Evolutionary conservation across 495 filamentous ascomycete species (phyloP).

Genomic region (Lasiosphaeria ovina): DNA sequence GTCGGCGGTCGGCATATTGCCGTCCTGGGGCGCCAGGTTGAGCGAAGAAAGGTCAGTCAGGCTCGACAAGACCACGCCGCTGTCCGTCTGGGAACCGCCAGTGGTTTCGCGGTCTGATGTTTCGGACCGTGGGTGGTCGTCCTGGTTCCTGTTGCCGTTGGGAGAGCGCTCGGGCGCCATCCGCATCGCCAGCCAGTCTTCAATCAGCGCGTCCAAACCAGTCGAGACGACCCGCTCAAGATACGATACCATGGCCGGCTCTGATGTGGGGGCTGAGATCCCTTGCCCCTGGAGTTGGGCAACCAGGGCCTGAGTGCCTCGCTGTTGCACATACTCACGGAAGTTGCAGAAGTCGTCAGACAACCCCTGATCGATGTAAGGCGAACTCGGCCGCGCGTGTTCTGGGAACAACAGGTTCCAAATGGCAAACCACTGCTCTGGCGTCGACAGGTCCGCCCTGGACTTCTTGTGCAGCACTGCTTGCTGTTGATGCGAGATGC

Average conservation of each 20-base stretch:
- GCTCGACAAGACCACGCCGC: neutral
- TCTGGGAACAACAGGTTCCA: slow-evolving; percentile 9
- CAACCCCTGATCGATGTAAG: slow-evolving; percentile 2
- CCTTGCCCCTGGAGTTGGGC: neutral
- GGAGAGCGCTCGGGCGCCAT: neutral
- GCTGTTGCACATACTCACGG: slow-evolving; percentile 7
- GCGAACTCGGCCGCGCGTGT: slow-evolving; percentile 3
- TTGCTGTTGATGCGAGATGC: slow-evolving; percentile 6
- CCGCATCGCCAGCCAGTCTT: neutral
- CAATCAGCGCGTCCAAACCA: neutral
- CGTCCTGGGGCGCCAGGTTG: too few relatives aligned
- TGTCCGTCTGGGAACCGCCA: neutral
- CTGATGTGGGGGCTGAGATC: neutral
- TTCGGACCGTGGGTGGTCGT: neutral
- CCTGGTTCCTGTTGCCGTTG: neutral
- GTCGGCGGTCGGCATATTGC: too few relatives aligned
- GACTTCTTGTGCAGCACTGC: slow-evolving; percentile 12
- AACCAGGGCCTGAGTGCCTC: neutral
- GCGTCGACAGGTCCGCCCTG: neutral
- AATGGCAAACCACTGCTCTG: slow-evolving; percentile 8
- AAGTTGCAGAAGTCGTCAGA: slow-evolving; percentile 6
- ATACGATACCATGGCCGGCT: neutral
- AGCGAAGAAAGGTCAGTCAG: too few relatives aligned
- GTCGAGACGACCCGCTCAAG: neutral
- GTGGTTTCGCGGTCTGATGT: neutral